Evolutionary conservation across 2,329 filamentous ascomycete species (phyloP).

Genomic region (Botryosphaeria dothidea): DNA sequence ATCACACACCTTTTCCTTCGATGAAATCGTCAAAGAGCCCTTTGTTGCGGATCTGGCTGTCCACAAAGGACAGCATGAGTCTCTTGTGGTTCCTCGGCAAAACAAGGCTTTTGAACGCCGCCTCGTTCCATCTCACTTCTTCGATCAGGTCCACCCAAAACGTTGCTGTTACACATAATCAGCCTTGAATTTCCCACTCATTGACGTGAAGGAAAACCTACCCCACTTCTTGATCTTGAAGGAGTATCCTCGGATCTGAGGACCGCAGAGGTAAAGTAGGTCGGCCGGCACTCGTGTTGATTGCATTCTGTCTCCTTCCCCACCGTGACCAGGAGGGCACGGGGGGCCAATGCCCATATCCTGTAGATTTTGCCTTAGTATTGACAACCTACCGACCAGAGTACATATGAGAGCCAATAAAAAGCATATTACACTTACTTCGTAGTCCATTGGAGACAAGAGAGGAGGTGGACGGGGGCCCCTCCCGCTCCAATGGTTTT

Average conservation of each 20-base stretch:
- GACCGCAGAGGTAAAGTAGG: slow-evolving; percentile 28
- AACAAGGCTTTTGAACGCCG: slow-evolving; percentile 32
- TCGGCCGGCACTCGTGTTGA: slow-evolving; percentile 22
- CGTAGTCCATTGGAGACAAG: no score
- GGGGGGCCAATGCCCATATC: no score
- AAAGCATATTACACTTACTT: no score
- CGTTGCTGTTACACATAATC: background rate
- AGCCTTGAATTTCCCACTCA: background rate
- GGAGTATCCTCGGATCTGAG: slow-evolving; percentile 32
- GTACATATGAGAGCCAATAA: no score
- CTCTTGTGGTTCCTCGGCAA: slow-evolving; percentile 31
- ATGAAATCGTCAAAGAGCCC: slow-evolving; percentile 32
- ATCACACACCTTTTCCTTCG: slow-evolving; percentile 30
- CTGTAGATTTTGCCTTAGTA: no score
- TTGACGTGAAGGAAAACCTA: slow-evolving; percentile 18
- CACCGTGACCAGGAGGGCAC: no score
- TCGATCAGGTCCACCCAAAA: slow-evolving; percentile 26
- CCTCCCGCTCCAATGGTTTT: no score
- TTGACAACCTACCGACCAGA: no score
- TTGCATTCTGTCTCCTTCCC: background rate
- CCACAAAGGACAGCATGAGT: slow-evolving; percentile 30
- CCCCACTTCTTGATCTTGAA: slow-evolving; percentile 36
- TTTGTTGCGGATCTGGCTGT: slow-evolving; percentile 25
- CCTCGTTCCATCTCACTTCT: slow-evolving; percentile 32
- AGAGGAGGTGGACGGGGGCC: no score